Evolutionary conservation across 495 filamentous ascomycete species (phyloP), one percentile per base, ranked within the genome.

Genomic region (Wilcoxina mikolae): DNA sequence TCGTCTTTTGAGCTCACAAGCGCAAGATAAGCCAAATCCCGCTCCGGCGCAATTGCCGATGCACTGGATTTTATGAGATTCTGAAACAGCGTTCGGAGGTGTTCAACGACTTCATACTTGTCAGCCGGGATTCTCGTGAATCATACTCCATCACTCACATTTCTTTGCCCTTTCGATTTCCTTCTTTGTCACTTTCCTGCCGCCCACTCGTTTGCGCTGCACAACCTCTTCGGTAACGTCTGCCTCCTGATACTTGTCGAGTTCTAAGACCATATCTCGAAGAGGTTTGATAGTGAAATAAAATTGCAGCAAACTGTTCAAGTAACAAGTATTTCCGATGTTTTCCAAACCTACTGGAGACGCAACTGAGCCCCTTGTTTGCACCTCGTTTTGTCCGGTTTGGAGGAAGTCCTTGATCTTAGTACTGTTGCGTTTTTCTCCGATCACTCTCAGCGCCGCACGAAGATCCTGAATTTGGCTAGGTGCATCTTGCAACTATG

Each of bases 281-380:
- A 94, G 75, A 4, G 87, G 81, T 50, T 79, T 82, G 38, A 99
- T 76, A 0, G 88, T 87, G 65, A 91, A 95, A 65, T 93, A 88
- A 61, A 93, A 96, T 61, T 99, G 91, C 11, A 99, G 70, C 27
- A 99, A 75, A 66, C 91, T 96, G 70, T 96, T 96, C 35, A 99
- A 76, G 60, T 99, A 99, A 68, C 91, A 99, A 0, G 91, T 99
- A 59, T 95, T 95, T 39, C 90, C 87, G 57, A 95, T 90, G 58
- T 96, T 99, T 39, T 79, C 77, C 11, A 96, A 73, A 0, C 91
- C 91, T 49, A 90, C 82, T 5, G 89, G 88, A 71, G 80, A 80
- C 12, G 78, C 71, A 9, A 17, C 22, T 10, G 59, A 44, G 2
- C 63, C 59, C 33, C 26, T 53, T 12, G 22, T 24, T n/a, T 24